Evolutionary conservation across 306 rosid species (phyloP), one percentile per base, ranked within the genome.

Genomic region (Pueraria montana): DNA sequence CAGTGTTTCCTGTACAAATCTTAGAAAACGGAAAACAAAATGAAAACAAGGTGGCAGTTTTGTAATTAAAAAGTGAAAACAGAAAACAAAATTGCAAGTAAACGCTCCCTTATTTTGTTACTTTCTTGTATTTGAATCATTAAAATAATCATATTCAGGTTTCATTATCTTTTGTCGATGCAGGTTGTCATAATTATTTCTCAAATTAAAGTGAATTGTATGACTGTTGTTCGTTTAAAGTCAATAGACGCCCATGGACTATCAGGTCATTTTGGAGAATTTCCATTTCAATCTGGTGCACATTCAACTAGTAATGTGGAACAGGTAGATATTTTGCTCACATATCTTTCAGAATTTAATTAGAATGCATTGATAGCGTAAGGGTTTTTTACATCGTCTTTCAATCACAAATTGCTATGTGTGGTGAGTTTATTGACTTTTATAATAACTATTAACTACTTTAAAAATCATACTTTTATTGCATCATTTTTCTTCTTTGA

Each of bases 191-290:
- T 88, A 55, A 83, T 94, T 79, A 63, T 90, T 74, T 90, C 96
- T 84, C 98, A 94, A 85, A 94, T 94, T 77, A 90, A 91, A 90
- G 93, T 93, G 87, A 94, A 94, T 84, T 94, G 95, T 77, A 90
- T 94, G 93, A 87, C 98, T 58, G 55, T 94, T 80, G 92, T 85
- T 76, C 95, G 90, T 53, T 88, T 93, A 84, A 91, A 86, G 84
- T 93, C 96, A 58, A 69, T 68, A 70, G 96, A 94, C 46, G 72
- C 85, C 43, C 90, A 55, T 73, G 91, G 88, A 17, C 69, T 62
- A 68, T 76, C 56, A 10, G 85, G 78, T 81, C 87, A 84, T 49
- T 74, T 42, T 65, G 89, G 86, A 87, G 85, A 88, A 62, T 61
- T 80, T 81, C 80, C 88, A 81, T 55, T 80, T 71, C 82, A 86